These are phyloP conservation scores for Capsicum rhomboideum DNA, from an alignment of 257 asterid genomes.

Conservation along the genomic window DNA sequence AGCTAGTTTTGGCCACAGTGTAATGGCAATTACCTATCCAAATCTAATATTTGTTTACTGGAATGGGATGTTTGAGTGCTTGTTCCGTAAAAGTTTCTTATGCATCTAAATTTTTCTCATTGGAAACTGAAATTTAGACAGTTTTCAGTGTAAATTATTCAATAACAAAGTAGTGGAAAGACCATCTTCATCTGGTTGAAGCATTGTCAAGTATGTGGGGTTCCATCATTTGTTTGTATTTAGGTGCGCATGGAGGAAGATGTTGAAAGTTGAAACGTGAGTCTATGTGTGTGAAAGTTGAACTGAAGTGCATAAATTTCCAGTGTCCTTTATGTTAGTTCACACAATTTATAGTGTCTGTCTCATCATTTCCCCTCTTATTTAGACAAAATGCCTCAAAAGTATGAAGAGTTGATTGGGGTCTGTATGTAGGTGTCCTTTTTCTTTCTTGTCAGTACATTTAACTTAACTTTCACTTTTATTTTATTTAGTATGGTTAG, in stretches of 20 bases:
- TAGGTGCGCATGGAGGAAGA: neutral
- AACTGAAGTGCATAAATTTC: neutral
- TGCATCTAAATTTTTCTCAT: neutral
- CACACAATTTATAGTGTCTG: neutral
- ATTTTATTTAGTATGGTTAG: neutral
- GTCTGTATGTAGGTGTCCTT: neutral
- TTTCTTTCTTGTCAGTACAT: too few species aligned
- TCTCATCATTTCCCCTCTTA: neutral
- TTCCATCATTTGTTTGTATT: neutral
- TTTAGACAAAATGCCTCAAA: too few species aligned
- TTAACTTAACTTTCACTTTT: neutral
- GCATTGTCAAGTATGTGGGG: neutral
- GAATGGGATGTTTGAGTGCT: neutral
- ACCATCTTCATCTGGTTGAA: neutral
- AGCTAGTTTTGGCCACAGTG: neutral
- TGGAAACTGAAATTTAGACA: neutral
- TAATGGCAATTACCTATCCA: neutral
- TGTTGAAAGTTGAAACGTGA: neutral
- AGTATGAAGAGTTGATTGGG: neutral
- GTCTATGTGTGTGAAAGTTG: neutral
- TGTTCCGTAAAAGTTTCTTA: neutral
- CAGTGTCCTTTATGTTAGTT: neutral
- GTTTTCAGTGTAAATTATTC: neutral
- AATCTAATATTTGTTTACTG: neutral
- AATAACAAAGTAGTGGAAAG: neutral